A percentile compares a stretch with the other conserved stretches of the same genome.
phyloP scores from a whole-genome alignment of 2,329 filamentous ascomycete genomes.

The Triangularia setosa region DNA sequence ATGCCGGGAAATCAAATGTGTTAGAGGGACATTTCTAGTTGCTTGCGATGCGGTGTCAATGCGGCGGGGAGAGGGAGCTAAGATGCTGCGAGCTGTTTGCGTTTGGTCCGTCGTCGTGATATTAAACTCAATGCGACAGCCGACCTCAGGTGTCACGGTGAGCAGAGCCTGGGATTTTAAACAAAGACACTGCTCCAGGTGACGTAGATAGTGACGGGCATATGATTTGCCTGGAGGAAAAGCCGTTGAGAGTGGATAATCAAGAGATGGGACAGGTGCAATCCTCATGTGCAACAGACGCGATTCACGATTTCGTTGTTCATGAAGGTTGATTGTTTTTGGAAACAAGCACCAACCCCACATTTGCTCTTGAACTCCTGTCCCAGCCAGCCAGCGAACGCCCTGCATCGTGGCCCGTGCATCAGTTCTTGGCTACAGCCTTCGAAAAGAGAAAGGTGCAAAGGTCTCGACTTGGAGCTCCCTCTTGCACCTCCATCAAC shows the following conservation, averaged over 20 bases:
- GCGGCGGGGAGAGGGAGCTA: not conserved
- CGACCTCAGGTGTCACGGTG: not conserved
- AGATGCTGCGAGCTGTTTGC: not conserved
- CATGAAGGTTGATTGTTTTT: not conserved
- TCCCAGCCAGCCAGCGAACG: not conserved
- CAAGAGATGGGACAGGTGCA: not conserved
- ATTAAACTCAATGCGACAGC: not conserved
- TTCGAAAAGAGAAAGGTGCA: not conserved
- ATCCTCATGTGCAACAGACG: not conserved
- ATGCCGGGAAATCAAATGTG: not conserved
- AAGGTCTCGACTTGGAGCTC: not conserved
- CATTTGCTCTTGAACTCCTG: not conserved
- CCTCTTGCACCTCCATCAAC: not conserved
- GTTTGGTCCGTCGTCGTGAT: slow-evolving; percentile 1
- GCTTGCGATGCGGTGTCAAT: not conserved
- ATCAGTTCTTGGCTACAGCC: not conserved
- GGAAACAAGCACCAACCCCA: slow-evolving; percentile 7
- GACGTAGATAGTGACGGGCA: not conserved
- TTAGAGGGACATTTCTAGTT: not conserved
- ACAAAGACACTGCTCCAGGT: not conserved
- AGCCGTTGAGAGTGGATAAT: not conserved
- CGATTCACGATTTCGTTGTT: slow-evolving; percentile 2
- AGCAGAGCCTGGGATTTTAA: not conserved
- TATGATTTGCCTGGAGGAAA: not conserved
- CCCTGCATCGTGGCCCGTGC: not conserved